A percentile compares a stretch with the other conserved stretches of the same genome.
These are phyloP conservation scores for Noccaea bulbosa DNA, from an alignment of 345 rosid genomes.

Conservation along the genomic window DNA sequence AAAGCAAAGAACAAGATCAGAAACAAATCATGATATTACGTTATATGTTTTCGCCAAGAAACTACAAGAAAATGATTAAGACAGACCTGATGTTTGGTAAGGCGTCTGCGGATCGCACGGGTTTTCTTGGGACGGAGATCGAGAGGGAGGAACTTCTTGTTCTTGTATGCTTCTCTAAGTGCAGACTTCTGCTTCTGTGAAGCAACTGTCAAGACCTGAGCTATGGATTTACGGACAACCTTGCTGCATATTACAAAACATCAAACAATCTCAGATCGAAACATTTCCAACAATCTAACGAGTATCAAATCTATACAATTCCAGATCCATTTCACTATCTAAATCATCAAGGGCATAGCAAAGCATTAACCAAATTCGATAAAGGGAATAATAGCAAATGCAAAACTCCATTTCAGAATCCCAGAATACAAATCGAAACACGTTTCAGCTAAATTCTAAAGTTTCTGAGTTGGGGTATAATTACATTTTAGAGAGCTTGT, in stretches of 20 bases:
- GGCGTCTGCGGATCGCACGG: slow-evolving; percentile 86
- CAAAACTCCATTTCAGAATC: not conserved
- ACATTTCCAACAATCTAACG: too few species aligned
- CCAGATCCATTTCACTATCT: not conserved
- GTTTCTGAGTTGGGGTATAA: not conserved
- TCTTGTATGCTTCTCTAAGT: slow-evolving; percentile 85
- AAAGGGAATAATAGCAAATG: too few species aligned
- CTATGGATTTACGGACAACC: slow-evolving; percentile 90
- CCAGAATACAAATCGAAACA: not conserved
- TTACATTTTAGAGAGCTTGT: slow-evolving; percentile 65
- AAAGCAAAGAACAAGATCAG: not conserved
- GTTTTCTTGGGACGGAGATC: slow-evolving; percentile 99
- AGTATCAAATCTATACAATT: not conserved
- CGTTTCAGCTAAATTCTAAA: not conserved
- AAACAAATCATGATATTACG: not conserved
- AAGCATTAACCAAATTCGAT: not conserved
- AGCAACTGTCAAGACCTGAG: slow-evolving; percentile 89
- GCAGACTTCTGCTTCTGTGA: slow-evolving; percentile 90
- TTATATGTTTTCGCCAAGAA: not conserved
- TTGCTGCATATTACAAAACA: slow-evolving; percentile 56
- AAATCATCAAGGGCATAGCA: not conserved
- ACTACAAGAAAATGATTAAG: not conserved
- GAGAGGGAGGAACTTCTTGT: slow-evolving; percentile 89
- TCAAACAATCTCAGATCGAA: not conserved
- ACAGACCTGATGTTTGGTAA: slow-evolving; percentile 87